Conservation (phyloP, 2,329 filamentous ascomycete species). For the Chaetomiaceae sp. region DNA sequence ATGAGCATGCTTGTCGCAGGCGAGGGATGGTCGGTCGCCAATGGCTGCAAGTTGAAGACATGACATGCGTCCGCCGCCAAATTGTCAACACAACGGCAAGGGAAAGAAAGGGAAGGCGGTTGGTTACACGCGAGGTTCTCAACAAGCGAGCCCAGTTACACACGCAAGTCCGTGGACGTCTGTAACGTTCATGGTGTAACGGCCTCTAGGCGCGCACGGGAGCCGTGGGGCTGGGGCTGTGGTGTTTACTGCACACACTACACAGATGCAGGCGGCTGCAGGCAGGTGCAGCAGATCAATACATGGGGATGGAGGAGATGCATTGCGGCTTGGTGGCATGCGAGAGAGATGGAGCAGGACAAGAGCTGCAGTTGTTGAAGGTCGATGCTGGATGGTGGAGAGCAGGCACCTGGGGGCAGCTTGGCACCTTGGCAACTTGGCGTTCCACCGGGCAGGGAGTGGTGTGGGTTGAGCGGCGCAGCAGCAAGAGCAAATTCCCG, state of each 20-base stretch:
- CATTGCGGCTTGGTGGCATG: no score
- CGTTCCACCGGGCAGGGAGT: background rate
- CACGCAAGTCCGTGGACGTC: no score
- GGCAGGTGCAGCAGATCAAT: no score
- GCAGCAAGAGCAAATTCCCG: conserved; percentile 15
- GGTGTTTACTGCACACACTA: no score
- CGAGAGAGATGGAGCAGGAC: background rate
- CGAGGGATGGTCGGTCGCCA: no score
- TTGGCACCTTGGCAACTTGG: background rate
- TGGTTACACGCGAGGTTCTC: no score
- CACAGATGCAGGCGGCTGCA: background rate
- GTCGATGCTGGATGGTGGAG: conserved; percentile 2
- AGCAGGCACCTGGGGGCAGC: background rate
- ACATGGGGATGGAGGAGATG: no score
- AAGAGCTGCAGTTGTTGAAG: background rate
- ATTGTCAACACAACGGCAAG: no score
- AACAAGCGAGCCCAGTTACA: no score
- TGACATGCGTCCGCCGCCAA: no score
- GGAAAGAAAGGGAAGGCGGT: background rate
- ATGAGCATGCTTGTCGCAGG: no score
- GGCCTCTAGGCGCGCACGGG: background rate
- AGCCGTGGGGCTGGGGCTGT: conserved; percentile 9
- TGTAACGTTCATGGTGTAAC: background rate
- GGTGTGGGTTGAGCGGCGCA: conserved; percentile 7
- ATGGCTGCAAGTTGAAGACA: no score